Conservation (phyloP, 2,329 filamentous ascomycete genomes). For the Colletotrichum lindemuthianum region DNA sequence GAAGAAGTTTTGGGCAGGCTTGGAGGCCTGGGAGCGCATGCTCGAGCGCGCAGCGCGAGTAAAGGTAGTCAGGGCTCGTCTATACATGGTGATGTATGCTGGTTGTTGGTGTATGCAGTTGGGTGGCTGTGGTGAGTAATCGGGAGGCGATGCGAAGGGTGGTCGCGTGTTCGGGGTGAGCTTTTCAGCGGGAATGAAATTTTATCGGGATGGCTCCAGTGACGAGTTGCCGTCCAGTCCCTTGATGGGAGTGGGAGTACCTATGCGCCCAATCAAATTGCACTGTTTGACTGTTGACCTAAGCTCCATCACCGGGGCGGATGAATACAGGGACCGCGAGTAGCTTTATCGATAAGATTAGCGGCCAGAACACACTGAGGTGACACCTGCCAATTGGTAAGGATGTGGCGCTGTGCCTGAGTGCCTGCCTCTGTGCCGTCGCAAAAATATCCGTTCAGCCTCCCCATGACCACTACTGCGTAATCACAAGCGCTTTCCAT, state of each 20-base stretch:
- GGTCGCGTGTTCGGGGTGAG: slow-evolving; percentile 28
- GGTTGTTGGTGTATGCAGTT: background rate
- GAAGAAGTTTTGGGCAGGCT: slow-evolving; percentile 51
- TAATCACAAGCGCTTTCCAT: background rate
- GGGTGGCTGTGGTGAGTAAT: background rate
- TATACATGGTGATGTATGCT: slow-evolving; percentile 52
- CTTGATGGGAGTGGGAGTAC: slow-evolving; percentile 18
- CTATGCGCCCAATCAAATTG: slow-evolving; percentile 29
- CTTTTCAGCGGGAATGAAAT: slow-evolving; percentile 34
- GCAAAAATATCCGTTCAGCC: slow-evolving; percentile 35
- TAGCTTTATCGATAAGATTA: slow-evolving; percentile 34
- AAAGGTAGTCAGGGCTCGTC: slow-evolving; percentile 55
- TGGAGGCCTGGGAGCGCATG: slow-evolving; percentile 48
- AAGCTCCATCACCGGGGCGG: slow-evolving; percentile 32
- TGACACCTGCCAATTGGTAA: background rate
- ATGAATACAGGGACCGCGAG: slow-evolving; percentile 27
- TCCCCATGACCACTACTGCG: slow-evolving; percentile 18
- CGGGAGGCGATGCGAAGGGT: slow-evolving; percentile 16
- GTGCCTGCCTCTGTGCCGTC: slow-evolving; percentile 24
- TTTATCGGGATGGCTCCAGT: slow-evolving; percentile 36
- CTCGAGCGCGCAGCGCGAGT: slow-evolving; percentile 56
- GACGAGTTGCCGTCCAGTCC: slow-evolving; percentile 32
- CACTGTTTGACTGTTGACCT: background rate
- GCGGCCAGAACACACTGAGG: slow-evolving; percentile 4
- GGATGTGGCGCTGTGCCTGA: background rate